Evolutionary conservation across 768 basidiomycete species (phyloP), one percentile per base, ranked within the genome.

Genomic region (Psilocybe tampanensis): DNA sequence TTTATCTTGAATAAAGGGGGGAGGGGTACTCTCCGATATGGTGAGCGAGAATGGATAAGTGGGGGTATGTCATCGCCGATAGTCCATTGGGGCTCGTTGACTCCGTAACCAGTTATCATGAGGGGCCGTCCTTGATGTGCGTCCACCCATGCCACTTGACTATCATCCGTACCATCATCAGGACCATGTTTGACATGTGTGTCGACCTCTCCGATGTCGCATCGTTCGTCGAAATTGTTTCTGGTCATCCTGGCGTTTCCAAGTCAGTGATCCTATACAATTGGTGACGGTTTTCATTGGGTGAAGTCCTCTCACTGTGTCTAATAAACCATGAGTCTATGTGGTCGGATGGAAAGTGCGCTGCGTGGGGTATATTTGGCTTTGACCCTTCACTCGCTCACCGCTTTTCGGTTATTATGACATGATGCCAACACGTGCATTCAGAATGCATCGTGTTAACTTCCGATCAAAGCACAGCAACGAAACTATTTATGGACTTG

Each of bases 11-110:
- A 29, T 17, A 44, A 5, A 13, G 52, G 52, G 15, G 52, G 52
- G 2, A 53, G 26, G 1, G 52, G 42, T 2, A 53, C 18, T 4
- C 24, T 29, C 19, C 24, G 24, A n/a, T 53, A 53, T 0, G 52
- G 52, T 1, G 52, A 53, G 8, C 44, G 52, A 12, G 43, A 5
- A 24, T 53, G 18, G 3, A 45, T 53, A 26, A 53, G 23, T 29
- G 47, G 47, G 2, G 52, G 42, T 1, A 39, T 17, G 9, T 22
- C 23, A 26, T 13, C 47, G 3, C 52, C 52, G 11, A 26, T 17
- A 5, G 41, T 44, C 42, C 52, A 44, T 21, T 53, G 52, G 2
- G 52, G 52, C 29, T 53, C 52, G 18, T 42, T 44, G 29, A 53
- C n/a, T 3, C 52, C 52, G 19, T 53, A 53, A 18, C 21, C 52